Conservation (phyloP, 2,329 filamentous ascomycete species). For the Fusarium sambucinum region DNA sequence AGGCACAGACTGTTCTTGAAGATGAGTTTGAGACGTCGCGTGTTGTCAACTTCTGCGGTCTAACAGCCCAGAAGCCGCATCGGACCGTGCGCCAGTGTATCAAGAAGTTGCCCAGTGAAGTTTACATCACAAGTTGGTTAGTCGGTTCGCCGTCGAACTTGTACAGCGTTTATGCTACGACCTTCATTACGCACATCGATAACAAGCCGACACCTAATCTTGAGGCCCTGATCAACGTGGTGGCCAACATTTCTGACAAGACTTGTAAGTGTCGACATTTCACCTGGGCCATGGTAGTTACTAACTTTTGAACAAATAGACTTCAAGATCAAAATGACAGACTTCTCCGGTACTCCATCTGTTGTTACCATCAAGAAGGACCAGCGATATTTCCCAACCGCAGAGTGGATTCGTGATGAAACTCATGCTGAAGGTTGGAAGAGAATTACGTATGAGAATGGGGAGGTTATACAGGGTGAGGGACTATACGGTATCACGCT, state of each 20-base stretch:
- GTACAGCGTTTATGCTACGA: conserved; percentile 92
- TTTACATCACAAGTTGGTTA: conserved; percentile 91
- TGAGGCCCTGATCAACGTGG: conserved; percentile 82
- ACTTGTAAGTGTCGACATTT: conserved; percentile 71
- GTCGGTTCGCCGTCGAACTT: conserved; percentile 86
- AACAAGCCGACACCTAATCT: conserved; percentile 86
- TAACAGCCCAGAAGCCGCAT: conserved; percentile 91
- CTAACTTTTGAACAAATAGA: conserved; percentile 60
- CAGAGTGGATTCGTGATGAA: conserved; percentile 74
- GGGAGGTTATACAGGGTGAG: conserved; percentile 65
- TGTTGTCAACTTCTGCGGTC: conserved; percentile 93
- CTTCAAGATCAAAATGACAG: conserved; percentile 97
- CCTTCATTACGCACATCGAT: conserved; percentile 97
- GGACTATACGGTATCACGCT: conserved; percentile 60
- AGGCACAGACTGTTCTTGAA: conserved; percentile 86
- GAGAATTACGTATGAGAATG: conserved; percentile 71
- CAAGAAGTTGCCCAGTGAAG: conserved; percentile 94
- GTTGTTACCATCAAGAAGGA: conserved; percentile 99
- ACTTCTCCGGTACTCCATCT: conserved; percentile 97
- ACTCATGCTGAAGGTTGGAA: conserved; percentile 71
- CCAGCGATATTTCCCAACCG: conserved; percentile 88
- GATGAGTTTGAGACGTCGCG: conserved; percentile 92
- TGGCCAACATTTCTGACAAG: conserved; percentile 91
- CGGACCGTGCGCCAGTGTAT: conserved; percentile 98
- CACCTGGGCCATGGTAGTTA: rapidly evolving